These are phyloP conservation scores for Podospora conica DNA, from an alignment of 495 filamentous ascomycete genomes.

Conservation along the genomic window DNA sequence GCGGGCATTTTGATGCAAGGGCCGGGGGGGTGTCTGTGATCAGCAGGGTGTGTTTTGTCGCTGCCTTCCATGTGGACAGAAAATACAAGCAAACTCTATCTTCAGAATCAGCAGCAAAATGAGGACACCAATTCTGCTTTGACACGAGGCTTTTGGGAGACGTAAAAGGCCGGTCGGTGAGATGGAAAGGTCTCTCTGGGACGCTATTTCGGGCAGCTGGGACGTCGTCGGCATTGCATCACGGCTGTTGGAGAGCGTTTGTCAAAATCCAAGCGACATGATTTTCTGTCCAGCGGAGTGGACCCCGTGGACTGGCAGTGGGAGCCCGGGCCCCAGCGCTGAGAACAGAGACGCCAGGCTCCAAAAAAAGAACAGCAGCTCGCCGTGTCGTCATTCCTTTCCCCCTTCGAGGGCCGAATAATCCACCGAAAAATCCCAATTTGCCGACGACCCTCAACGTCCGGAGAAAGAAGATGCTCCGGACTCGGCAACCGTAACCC, in stretches of 20 bases:
- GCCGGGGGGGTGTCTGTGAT: neutral
- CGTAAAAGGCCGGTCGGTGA: neutral
- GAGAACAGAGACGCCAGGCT: neutral
- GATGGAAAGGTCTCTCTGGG: neutral
- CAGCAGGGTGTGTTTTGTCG: neutral
- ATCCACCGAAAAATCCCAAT: conserved; percentile 12
- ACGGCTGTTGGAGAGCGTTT: neutral
- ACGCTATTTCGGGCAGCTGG: neutral
- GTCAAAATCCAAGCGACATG: neutral
- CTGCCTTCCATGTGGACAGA: neutral
- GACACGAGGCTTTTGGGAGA: neutral
- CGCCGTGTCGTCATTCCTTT: conserved; percentile 14
- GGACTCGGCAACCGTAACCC: conserved; percentile 19
- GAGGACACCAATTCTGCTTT: neutral
- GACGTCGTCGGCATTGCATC: neutral
- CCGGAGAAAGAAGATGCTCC: conserved; percentile 29
- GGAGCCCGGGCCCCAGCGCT: neutral
- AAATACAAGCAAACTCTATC: neutral
- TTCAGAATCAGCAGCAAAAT: neutral
- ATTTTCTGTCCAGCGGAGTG: neutral
- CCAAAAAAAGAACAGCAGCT: conserved; percentile 6
- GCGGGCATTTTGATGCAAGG: neutral
- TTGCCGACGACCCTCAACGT: conserved; percentile 13
- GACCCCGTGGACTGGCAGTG: neutral
- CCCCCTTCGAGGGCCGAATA: neutral